Base-by-base conservation (phyloP, 768 basidiomycete species). In the Suillus tomentosus region DNA sequence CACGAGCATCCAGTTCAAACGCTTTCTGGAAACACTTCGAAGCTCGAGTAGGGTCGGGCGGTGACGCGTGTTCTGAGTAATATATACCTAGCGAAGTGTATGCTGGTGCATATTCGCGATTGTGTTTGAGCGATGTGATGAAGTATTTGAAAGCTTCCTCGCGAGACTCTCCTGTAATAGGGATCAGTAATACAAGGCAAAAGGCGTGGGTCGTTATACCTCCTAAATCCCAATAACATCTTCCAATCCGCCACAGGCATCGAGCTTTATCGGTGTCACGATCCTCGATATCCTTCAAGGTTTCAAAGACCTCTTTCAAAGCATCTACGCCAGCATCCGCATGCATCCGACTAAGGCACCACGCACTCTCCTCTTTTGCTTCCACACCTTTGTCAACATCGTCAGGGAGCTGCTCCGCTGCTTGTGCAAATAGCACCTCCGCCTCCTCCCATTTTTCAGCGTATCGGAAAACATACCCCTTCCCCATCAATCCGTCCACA, bases 11-110 rank as follows among this genome's bases (percentile, higher is more conserved):
- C 6, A 99, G 86, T 74, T 99, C 97, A 70, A 99, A 98, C 0
- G 96, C 97, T 71, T 96, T 98, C 71, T 99, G 95, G 76, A 96
- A 98, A 73, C 96, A 99, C 73, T 95, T 96, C 3, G 92, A 90
- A 0, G 96, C 92, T 43, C 96, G 87, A 7, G 85, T 85, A 27
- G 87, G 88, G 75, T 99, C 96, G 0, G 89, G 85, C 0, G 94
- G 94, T 13, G 80, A 77, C 4, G 84, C 79, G 63, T 79, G 81
- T 48, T 95, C 90, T 22, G 84, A 77, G 75, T 99, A 99, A 77
- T 95, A 95, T 55, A 93, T 79, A 8, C 97, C 97, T 3, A 99
- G 85, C 1, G 94, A 94, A 3, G 96, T 96, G 74, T 94, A 99
- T 0, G 97, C 89, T 1, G 97, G 91, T 0, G 96, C 95, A 73